Percentiles rank a stretch among this genome's conserved stretches.
These are phyloP conservation scores for Posidonia oceanica DNA, from an alignment of 116 monocot genomes.

Conservation along the genomic window DNA sequence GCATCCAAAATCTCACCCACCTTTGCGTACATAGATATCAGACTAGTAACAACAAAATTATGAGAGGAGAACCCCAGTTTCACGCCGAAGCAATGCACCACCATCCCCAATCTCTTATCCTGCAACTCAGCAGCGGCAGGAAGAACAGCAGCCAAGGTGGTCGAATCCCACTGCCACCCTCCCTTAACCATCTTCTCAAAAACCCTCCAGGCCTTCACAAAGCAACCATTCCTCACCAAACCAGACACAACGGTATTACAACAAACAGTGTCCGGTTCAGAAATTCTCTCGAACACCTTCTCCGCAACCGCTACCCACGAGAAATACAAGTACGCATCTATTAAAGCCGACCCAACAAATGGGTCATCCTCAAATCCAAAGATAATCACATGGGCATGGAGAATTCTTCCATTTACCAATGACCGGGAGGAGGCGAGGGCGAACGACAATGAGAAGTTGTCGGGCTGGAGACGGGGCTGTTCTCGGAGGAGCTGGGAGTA, in stretches of 20 bases:
- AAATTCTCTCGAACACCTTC: conserved; percentile 51
- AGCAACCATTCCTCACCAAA: conserved; percentile 14
- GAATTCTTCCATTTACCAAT: conserved; percentile 7
- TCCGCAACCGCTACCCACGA: conserved; percentile 13
- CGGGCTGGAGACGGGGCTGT: conserved; percentile 17
- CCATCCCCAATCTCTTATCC: conserved; percentile 17
- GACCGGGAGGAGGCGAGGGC: conserved; percentile 13
- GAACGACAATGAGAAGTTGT: conserved; percentile 32
- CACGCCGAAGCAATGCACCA: conserved; percentile 25
- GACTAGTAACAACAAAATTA: conserved; percentile 27
- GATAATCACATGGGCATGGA: conserved; percentile 25
- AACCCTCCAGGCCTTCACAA: conserved; percentile 6
- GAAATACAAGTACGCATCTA: conserved; percentile 22
- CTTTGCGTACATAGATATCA: conserved; percentile 58
- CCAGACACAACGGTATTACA: conserved; percentile 50
- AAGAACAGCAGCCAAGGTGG: conserved; percentile 29
- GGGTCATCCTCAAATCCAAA: conserved; percentile 19
- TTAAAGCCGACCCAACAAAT: conserved; percentile 31
- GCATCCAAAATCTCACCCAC: conserved; percentile 17
- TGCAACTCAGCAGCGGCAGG: conserved; percentile 27
- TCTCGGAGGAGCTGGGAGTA: conserved; percentile 20
- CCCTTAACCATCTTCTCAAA: conserved; percentile 17
- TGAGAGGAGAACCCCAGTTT: conserved; percentile 20
- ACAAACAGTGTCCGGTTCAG: conserved; percentile 26
- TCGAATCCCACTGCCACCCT: conserved; percentile 9